These are phyloP conservation scores for Pichia californica DNA, from an alignment of 805 yeast species.

Conservation along the genomic window DNA sequence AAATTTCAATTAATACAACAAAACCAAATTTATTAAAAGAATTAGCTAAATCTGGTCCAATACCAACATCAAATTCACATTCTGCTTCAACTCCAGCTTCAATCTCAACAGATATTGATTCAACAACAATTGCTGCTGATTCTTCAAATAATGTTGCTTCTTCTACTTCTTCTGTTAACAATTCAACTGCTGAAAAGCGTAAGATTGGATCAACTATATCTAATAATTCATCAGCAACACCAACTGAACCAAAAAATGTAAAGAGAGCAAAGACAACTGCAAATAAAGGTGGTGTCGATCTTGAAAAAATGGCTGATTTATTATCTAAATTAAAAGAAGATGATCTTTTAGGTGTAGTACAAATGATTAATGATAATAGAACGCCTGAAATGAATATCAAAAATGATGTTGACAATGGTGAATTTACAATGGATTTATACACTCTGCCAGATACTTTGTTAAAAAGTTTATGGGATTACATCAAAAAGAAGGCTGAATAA, in stretches of 20 bases:
- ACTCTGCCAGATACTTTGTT: conserved; percentile 87
- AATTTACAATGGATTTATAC: conserved; percentile 91
- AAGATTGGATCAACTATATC: too few species aligned
- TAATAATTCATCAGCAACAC: conserved; percentile 16
- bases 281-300: conserved; percentile 70
- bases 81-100: conserved; percentile 16
- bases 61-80: conserved; percentile 30
- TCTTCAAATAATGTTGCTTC: too few species aligned
- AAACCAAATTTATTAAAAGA: conserved; percentile 68
- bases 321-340: conserved; percentile 86
- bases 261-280: conserved; percentile 54
- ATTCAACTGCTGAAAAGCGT: conserved; percentile 21
- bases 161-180: too few species aligned
- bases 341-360: conserved; percentile 89
- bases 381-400: conserved; percentile 93
- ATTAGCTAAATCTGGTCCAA: conserved; percentile 75
- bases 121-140: conserved; percentile 13
- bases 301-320: conserved; percentile 86
- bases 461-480: conserved; percentile 92
- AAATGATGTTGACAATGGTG: conserved; percentile 94
- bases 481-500: conserved; percentile 53
- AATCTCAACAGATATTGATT: conserved; percentile 11
- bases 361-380: conserved; percentile 94
- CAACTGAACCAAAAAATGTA: conserved; percentile 32
- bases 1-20: conserved; percentile 65